Evolutionary conservation across 2,329 filamentous ascomycete species (phyloP), one percentile per base, ranked within the genome.

Genomic region (Pyrenophora tritici-repentis): DNA sequence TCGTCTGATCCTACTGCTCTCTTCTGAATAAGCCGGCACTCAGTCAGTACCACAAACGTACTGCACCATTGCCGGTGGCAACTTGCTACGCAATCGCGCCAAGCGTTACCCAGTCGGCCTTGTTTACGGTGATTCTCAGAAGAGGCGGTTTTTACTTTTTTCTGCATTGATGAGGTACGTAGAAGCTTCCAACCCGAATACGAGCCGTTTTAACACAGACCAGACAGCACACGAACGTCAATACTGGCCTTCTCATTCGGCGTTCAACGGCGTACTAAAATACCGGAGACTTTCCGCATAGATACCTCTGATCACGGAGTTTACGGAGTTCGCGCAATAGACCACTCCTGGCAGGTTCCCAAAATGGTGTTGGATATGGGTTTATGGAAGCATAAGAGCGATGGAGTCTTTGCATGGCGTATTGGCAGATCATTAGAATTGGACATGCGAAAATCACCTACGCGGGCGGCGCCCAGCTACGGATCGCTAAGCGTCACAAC

Each of bases 251-350:
- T 45, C 41, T 44, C 48, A 26, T 46, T 44, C 26, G 44, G 56
- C 42, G 46, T 58, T 58, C 26, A 40, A 42, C 46, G 34, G 33
- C 32, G 20, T 43, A 47, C 35, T 29, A 47, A 42, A 43, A 48
- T 20, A 42, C 34, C 45, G 36, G 56, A 49, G 48, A 24, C 22
- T 52, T 56, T 55, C 47, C 38, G 51, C 41, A 47, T 55, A 53
- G 56, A 67, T 68, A 68, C 65, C 64, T 67, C 52, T 61, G 38
- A 58, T 51, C 44, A 61, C 56, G 68, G 68, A 62, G 65, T 68
- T 62, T 49, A 46, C 52, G 63, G 63, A 61, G 56, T 63, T 64
- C 42, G 50, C 45, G 42, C 48, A 45, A 50, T 47, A 42, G 42
- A 49, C 34, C 45, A 61, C 50, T 50, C 55, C 42, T 53, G 44